Percentiles rank a stretch among this genome's conserved stretches.
These are phyloP conservation scores for Jamesozyma gamospora DNA, from an alignment of 805 yeast genomes.

Conservation along the genomic window DNA sequence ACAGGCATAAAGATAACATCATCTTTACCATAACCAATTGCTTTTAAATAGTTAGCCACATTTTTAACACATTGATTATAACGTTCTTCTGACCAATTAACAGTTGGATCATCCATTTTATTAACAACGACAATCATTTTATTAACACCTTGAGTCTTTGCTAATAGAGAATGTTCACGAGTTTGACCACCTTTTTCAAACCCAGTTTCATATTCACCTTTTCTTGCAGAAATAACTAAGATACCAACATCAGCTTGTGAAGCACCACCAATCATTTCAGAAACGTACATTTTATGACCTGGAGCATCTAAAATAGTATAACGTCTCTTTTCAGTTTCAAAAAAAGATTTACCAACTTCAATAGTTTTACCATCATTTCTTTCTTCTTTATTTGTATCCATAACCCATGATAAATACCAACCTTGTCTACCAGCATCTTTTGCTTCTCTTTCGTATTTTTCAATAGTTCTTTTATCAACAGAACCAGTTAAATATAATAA, in stretches of 20 bases:
- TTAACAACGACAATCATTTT: constrained; percentile 86
- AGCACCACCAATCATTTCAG: constrained; percentile 99
- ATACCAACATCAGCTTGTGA: constrained; percentile 99
- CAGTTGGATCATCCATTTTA: constrained; percentile 99
- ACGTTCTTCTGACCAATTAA: constrained; percentile 89
- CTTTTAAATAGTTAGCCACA: constrained; percentile 66
- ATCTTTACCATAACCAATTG: constrained; percentile 81
- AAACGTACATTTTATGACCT: constrained; percentile 97
- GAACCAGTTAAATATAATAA: constrained; percentile 87
- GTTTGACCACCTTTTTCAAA: constrained; percentile 99
- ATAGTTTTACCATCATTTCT: constrained; percentile 98
- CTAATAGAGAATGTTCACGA: constrained; percentile 93
- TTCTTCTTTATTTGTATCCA: constrained; percentile 99
- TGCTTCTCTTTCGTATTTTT: constrained; percentile 96
- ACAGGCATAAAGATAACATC: constrained; percentile 94
- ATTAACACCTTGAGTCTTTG: constrained; percentile 97
- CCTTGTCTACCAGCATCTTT: constrained; percentile 99
- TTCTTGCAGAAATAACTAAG: constrained; percentile 93
- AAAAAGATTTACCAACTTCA: constrained; percentile 95
- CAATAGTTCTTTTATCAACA: constrained; percentile 97
- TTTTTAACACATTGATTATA: constrained; percentile 90
- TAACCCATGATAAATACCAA: constrained; percentile 98
- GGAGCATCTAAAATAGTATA: constrained; percentile 98
- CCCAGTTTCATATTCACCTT: constrained; percentile 99
- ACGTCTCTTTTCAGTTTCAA: constrained; percentile 96